Evolutionary conservation across 2,329 filamentous ascomycete genomes (phyloP).

Genomic region (Hypomyces rosellus): DNA sequence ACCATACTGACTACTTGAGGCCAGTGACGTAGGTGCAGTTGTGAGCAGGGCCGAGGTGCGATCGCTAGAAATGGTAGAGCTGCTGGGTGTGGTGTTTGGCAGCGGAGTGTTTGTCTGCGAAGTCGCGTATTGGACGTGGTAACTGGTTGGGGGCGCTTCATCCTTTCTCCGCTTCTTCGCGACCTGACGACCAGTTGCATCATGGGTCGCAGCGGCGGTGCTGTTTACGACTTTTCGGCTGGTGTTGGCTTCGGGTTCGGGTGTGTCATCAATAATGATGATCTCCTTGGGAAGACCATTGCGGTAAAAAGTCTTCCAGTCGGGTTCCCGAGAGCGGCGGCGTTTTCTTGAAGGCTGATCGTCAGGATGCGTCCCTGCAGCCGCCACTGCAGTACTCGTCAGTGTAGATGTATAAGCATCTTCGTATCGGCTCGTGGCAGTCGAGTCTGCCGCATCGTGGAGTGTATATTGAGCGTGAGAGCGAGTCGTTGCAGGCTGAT

Average conservation of each 20-base stretch:
- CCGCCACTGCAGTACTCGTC: conserved; percentile 18
- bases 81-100: conserved; percentile 58
- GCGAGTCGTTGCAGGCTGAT: conserved; percentile 24
- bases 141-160: conserved; percentile 56
- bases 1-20: conserved; percentile 57
- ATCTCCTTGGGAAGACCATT: conserved; percentile 80
- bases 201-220: conserved; percentile 21
- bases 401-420: conserved; percentile 6
- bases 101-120: conserved; percentile 69
- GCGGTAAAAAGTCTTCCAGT: conserved; percentile 77
- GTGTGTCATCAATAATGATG: conserved; percentile 75
- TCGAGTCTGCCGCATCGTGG: conserved; percentile 16
- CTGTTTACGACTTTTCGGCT: conserved; percentile 33
- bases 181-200: conserved; percentile 38
- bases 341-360: conserved; percentile 40
- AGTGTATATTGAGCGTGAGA: conserved; percentile 20
- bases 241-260: conserved; percentile 46
- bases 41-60: conserved; percentile 76
- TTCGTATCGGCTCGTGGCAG: conserved; percentile 21
- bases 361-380: conserved; percentile 19
- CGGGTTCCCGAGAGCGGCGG: conserved; percentile 56
- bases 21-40: conserved; percentile 79
- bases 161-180: conserved; percentile 71
- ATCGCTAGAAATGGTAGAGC: conserved; percentile 73
- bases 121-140: conserved; percentile 63